These are phyloP conservation scores for Colletotrichum sp. DNA, from an alignment of 2,329 filamentous ascomycete species.

Conservation along the genomic window DNA sequence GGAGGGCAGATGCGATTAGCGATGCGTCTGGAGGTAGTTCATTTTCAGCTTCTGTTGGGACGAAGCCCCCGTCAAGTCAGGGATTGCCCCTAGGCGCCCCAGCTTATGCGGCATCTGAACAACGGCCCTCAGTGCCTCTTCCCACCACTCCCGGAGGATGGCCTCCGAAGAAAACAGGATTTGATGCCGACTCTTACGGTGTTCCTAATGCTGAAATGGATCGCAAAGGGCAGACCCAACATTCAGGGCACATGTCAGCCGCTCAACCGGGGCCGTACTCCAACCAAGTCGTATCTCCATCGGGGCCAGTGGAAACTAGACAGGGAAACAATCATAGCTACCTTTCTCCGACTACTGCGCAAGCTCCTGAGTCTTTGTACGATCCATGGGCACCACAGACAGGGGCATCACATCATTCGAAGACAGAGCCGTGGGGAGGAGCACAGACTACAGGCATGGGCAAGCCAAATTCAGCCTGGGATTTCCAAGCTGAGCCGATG, in stretches of 20 bases:
- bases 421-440: neutral
- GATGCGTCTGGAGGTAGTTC: neutral
- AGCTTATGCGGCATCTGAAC: neutral
- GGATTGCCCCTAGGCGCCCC: no score
- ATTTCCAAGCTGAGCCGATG: neutral
- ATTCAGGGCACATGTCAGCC: neutral
- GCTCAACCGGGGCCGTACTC: neutral
- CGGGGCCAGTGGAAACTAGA: neutral
- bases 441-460: neutral
- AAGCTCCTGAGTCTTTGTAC: neutral
- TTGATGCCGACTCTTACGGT: neutral
- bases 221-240: neutral
- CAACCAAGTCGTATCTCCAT: neutral
- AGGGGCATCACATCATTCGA: neutral
- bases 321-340: neutral
- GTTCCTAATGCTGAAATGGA: neutral
- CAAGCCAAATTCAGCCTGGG: neutral
- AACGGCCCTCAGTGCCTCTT: neutral
- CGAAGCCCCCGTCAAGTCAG: neutral
- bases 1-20: neutral
- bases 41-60: neutral
- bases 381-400: neutral
- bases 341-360: neutral
- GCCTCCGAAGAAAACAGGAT: neutral
- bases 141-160: neutral